A percentile compares a stretch with the other conserved stretches of the same genome.
Conservation (phyloP, 441 rosid genomes). For the Theobroma grandiflorum region DNA sequence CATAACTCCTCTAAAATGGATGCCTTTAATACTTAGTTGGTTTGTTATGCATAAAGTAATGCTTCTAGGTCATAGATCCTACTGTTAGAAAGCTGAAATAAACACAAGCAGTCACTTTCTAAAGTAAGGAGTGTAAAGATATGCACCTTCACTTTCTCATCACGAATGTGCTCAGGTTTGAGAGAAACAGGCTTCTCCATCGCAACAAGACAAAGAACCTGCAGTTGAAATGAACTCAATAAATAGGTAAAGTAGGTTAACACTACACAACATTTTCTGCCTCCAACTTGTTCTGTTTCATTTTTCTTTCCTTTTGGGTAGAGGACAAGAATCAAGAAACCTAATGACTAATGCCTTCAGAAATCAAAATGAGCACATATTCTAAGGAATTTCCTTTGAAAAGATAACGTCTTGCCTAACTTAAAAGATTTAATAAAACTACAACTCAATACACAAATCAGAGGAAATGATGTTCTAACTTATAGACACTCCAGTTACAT, state of each 20-base stretch:
- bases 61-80: not conserved
- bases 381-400: not conserved
- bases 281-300: not conserved
- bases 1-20: constrained; percentile 9
- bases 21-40: not conserved
- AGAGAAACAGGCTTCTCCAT: constrained; percentile 99
- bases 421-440: not conserved
- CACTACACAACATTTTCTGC: not conserved
- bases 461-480: constrained; percentile 9
- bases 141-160: constrained; percentile 97
- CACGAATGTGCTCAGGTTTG: constrained; percentile 96
- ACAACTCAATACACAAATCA: not conserved
- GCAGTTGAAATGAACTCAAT: constrained; percentile 34
- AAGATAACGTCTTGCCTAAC: not conserved
- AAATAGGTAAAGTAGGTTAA: constrained; percentile 15
- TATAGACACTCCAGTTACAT: constrained; percentile 13
- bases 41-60: not conserved
- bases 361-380: not conserved
- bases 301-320: not conserved
- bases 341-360: not conserved
- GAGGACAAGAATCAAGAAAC: not conserved
- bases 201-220: constrained; percentile 95
- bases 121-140: not conserved
- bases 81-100: not conserved
- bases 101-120: constrained; percentile 5